Percentiles rank a stretch among this genome's conserved stretches.
Evolutionary conservation across 2,329 filamentous ascomycete species (phyloP).

Genomic region (Colletotrichum tanaceti): DNA sequence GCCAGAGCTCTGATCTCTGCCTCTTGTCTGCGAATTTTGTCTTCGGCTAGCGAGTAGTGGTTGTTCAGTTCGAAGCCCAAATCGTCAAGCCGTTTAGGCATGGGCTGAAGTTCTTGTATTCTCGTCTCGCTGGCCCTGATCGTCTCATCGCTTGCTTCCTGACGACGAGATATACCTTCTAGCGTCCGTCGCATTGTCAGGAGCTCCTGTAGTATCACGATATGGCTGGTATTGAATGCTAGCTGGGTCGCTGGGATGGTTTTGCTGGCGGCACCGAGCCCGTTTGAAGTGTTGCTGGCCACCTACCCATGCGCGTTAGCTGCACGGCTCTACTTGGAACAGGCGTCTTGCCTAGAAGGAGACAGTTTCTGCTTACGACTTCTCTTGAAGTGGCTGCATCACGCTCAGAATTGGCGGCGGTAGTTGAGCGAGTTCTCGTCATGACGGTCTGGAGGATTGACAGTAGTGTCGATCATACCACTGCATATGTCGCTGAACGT

Average conservation of each 20-base stretch:
- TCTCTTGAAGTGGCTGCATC: neutral
- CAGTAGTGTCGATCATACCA: neutral
- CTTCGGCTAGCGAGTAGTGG: slow-evolving; percentile 6
- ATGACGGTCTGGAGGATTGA: neutral
- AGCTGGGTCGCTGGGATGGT: slow-evolving; percentile 13
- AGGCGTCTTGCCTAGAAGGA: neutral
- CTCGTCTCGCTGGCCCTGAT: slow-evolving; percentile 1
- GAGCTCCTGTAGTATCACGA: slow-evolving; percentile 9
- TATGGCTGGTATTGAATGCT: slow-evolving; percentile 11
- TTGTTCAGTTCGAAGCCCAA: slow-evolving; percentile 14
- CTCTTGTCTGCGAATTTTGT: slow-evolving; percentile 13
- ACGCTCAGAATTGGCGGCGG: neutral
- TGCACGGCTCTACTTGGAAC: neutral
- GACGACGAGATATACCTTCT: slow-evolving; percentile 10
- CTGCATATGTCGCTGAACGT: neutral
- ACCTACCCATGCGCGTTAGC: neutral
- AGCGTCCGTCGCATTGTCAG: slow-evolving; percentile 10
- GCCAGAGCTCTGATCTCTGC: slow-evolving; percentile 3
- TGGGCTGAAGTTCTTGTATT: slow-evolving; percentile 13
- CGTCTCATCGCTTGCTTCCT: slow-evolving; percentile 8
- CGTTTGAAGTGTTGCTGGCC: neutral
- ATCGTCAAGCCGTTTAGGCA: slow-evolving; percentile 18
- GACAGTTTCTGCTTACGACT: neutral
- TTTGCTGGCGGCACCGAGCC: neutral
- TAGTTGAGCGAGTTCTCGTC: neutral